A percentile compares a stretch with the other conserved stretches of the same genome.
These are phyloP conservation scores for Hevea brasiliensis DNA, from an alignment of 345 rosid species.

Conservation along the genomic window DNA sequence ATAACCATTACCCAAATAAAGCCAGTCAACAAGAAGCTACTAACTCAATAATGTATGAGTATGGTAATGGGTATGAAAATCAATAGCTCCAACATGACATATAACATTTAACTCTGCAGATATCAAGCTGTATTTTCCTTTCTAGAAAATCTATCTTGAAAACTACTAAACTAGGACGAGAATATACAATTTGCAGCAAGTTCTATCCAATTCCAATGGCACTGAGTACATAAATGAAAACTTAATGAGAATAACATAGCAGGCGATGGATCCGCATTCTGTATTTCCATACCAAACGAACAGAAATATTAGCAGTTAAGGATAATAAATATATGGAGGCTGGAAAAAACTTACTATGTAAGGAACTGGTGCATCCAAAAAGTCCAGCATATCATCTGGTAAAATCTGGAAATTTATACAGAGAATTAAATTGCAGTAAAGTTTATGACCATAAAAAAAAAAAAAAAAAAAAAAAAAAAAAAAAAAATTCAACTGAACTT, in stretches of 20 bases:
- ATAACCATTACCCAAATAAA: constrained; percentile 12
- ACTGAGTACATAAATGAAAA: background rate
- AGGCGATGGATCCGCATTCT: background rate
- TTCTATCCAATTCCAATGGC: background rate
- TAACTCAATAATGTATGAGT: background rate
- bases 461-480: background rate
- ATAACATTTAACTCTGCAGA: background rate
- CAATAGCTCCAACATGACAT: background rate
- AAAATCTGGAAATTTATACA: constrained; percentile 59
- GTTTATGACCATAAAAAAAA: background rate
- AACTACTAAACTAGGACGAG: background rate
- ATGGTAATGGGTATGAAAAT: background rate
- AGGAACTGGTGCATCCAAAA: constrained; percentile 96
- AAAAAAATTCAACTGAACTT: background rate
- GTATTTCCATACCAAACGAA: background rate
- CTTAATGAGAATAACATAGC: background rate
- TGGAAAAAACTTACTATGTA: constrained; percentile 65
- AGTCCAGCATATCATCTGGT: constrained; percentile 94
- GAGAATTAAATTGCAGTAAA: constrained; percentile 15
- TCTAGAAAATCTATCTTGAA: background rate
- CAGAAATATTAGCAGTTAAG: background rate
- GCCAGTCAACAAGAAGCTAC: background rate
- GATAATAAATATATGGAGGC: background rate
- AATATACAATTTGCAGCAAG: background rate
- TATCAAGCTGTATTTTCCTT: background rate